Evolutionary conservation across 2,329 filamentous ascomycete genomes (phyloP).

Genomic region (Geosmithia flava): DNA sequence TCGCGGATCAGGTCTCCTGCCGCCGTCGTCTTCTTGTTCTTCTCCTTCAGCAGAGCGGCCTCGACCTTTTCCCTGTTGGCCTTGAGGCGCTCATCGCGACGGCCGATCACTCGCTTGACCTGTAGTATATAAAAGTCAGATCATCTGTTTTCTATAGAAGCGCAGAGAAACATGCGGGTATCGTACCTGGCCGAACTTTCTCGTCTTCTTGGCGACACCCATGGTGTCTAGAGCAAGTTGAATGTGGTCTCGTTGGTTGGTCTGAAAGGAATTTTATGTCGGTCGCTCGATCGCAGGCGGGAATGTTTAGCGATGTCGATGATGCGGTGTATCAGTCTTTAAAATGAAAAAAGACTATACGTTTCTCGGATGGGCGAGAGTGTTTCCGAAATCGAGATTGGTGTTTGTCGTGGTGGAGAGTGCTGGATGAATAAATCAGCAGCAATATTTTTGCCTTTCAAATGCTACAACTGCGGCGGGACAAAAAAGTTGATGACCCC

Average conservation of each 20-base stretch:
- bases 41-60: constrained; percentile 37
- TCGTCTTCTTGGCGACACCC: constrained; percentile 81
- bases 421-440: not conserved
- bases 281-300: not conserved
- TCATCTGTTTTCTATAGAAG: constrained; percentile 12
- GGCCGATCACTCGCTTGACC: constrained; percentile 74
- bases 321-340: too few relatives aligned
- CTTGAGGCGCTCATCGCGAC: constrained; percentile 69
- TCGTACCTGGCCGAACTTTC: constrained; percentile 69
- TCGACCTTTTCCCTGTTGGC: constrained; percentile 64
- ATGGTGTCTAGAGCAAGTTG: constrained; percentile 31
- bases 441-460: not conserved
- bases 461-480: not conserved
- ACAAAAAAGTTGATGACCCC: not conserved
- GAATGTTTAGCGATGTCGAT: too few relatives aligned
- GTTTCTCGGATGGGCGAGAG: not conserved
- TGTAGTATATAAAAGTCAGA: constrained; percentile 10
- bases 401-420: not conserved
- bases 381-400: not conserved
- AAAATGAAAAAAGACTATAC: not conserved
- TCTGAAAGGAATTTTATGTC: not conserved
- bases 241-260: not conserved
- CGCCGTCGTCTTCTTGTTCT: constrained; percentile 39
- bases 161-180: not conserved
- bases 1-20: constrained; percentile 57